These are phyloP conservation scores for Deinandra increscens DNA, from an alignment of 129 eudicot species.

Conservation along the genomic window DNA sequence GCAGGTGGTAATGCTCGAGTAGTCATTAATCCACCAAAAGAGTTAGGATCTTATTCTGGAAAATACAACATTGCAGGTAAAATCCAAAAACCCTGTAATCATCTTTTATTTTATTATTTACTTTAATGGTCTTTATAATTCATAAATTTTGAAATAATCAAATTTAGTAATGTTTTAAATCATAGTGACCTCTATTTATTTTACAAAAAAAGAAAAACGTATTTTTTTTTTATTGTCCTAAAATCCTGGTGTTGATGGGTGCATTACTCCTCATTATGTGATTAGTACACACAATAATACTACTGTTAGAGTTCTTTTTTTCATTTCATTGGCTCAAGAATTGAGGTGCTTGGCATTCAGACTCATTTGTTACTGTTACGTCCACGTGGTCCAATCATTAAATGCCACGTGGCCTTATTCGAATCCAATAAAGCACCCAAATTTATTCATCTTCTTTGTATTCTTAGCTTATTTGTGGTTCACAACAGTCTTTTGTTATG, in stretches of 20 bases:
- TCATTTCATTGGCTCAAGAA: no score
- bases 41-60: slow-evolving; percentile 40
- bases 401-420: no score
- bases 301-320: no score
- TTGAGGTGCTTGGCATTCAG: no score
- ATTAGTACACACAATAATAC: no score
- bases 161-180: background rate
- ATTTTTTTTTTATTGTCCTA: background rate
- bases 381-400: no score
- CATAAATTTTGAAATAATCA: background rate
- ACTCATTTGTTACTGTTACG: no score
- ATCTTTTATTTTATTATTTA: slow-evolving; percentile 7
- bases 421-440: no score
- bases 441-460: no score
- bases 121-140: background rate
- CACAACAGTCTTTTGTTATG: no score
- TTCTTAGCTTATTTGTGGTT: no score
- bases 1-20: no score
- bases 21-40: slow-evolving; percentile 41
- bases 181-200: background rate
- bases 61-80: slow-evolving; percentile 54
- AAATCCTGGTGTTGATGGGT: background rate
- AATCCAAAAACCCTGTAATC: background rate
- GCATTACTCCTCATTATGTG: background rate
- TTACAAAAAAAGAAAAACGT: background rate